Conservation (phyloP, 2,329 filamentous ascomycete genomes). For the Macrophomina tecta region DNA sequence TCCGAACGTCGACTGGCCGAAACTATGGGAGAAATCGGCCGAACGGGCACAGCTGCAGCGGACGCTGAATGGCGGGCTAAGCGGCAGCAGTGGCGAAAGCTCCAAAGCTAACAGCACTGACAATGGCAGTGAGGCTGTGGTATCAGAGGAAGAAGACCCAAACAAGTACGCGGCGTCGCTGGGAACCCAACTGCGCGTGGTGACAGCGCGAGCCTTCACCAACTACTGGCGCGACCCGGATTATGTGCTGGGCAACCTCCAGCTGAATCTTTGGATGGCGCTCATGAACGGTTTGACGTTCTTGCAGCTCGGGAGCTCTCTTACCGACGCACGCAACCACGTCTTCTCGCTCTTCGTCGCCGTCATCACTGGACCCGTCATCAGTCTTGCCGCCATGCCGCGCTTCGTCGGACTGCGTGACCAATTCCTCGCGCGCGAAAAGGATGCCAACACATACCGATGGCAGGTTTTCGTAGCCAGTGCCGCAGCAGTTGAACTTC, state of each 20-base stretch:
- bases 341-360: slow-evolving; percentile 17
- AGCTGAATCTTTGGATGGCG: neutral
- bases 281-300: slow-evolving; percentile 3
- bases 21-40: neutral
- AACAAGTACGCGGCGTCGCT: neutral
- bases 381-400: slow-evolving; percentile 4
- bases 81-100: neutral
- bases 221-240: slow-evolving; percentile 4
- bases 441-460: slow-evolving; percentile 57
- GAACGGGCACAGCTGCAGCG: neutral
- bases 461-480: slow-evolving; percentile 82
- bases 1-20: neutral
- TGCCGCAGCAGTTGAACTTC: slow-evolving; percentile 79
- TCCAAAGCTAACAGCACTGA: neutral
- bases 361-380: slow-evolving; percentile 2
- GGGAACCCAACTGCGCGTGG: neutral
- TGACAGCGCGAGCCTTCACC: neutral
- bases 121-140: neutral
- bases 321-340: neutral
- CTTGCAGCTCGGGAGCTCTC: neutral
- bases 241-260: neutral
- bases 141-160: neutral
- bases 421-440: slow-evolving; percentile 6
- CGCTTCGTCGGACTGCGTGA: neutral
- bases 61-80: neutral